Evolutionary conservation across 768 basidiomycete genomes (phyloP).

Genomic region (Collybia sordida): DNA sequence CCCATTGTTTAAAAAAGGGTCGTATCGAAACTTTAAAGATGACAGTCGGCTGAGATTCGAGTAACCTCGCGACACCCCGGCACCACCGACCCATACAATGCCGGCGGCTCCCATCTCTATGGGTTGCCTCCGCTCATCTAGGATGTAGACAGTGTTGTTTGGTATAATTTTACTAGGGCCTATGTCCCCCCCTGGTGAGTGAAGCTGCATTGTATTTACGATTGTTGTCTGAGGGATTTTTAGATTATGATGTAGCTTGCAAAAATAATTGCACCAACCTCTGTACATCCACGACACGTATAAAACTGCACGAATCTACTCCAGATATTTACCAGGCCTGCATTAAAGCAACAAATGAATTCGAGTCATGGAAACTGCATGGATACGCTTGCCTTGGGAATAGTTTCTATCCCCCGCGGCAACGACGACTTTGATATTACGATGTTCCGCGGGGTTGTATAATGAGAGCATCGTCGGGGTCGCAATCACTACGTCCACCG

Average conservation of each 20-base stretch:
- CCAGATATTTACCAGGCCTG: constrained; percentile 43
- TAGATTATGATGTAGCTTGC: neutral
- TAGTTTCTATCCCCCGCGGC: constrained; percentile 49
- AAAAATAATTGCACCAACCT: constrained; percentile 24
- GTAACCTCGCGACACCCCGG: constrained; percentile 53
- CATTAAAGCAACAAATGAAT: neutral
- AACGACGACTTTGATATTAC: constrained; percentile 48
- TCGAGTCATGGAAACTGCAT: neutral
- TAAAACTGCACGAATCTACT: constrained; percentile 37
- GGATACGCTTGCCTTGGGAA: constrained; percentile 36
- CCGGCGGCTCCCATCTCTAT: constrained; percentile 34
- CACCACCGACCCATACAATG: constrained; percentile 59
- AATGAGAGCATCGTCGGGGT: constrained; percentile 50
- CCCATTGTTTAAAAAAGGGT: constrained; percentile 53
- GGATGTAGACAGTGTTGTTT: constrained; percentile 41
- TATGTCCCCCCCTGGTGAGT: constrained; percentile 34
- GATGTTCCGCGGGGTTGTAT: constrained; percentile 48
- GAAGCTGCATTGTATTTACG: constrained; percentile 49
- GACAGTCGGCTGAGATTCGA: constrained; percentile 52
- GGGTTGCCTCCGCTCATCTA: constrained; percentile 36
- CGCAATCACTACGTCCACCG: constrained; percentile 50
- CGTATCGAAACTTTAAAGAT: constrained; percentile 43
- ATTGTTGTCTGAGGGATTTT: constrained; percentile 39
- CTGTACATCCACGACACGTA: constrained; percentile 55
- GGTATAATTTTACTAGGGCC: constrained; percentile 49